Evolutionary conservation across 495 filamentous ascomycete genomes (phyloP).

Genomic region (Trichoderma erinaceum): DNA sequence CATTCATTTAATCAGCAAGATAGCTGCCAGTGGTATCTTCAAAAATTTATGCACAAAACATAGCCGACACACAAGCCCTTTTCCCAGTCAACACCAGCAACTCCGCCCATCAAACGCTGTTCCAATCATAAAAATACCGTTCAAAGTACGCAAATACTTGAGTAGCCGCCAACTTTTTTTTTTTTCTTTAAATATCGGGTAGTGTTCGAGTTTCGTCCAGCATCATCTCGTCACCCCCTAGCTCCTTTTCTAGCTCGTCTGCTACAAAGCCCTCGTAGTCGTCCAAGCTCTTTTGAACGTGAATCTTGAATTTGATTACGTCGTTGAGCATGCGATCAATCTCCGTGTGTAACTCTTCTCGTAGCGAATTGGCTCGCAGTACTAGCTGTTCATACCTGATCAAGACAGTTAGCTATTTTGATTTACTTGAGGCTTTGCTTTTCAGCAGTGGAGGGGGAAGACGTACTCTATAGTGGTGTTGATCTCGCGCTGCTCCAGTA

Average conservation of each 20-base stretch:
- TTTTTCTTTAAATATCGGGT: background rate
- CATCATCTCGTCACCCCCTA: conserved; percentile 46
- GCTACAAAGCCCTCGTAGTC: conserved; percentile 89
- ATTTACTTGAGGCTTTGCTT: background rate
- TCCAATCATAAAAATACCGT: background rate
- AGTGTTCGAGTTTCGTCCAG: conserved; percentile 1
- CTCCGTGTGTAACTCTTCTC: conserved; percentile 92
- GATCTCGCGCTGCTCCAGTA: conserved; percentile 95
- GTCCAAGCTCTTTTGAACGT: conserved; percentile 84
- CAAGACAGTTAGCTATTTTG: background rate
- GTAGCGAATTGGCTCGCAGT: conserved; percentile 70
- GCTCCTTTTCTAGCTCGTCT: conserved; percentile 82
- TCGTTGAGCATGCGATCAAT: conserved; percentile 95
- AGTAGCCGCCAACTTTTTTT: background rate
- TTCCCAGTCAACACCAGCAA: background rate
- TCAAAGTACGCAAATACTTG: background rate
- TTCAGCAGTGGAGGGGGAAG: background rate
- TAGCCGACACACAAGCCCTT: background rate
- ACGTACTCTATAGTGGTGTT: conserved; percentile 88
- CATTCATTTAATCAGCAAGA: background rate
- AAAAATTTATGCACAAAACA: background rate
- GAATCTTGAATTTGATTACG: conserved; percentile 97
- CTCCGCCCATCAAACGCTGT: conserved; percentile 9
- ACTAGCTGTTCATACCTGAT: conserved; percentile 81
- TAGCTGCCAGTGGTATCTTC: conserved; percentile 5